Percentiles rank a stretch among this genome's conserved stretches.
These are phyloP conservation scores for Diaporthe ampelina DNA, from an alignment of 2,329 filamentous ascomycete genomes.

Conservation along the genomic window DNA sequence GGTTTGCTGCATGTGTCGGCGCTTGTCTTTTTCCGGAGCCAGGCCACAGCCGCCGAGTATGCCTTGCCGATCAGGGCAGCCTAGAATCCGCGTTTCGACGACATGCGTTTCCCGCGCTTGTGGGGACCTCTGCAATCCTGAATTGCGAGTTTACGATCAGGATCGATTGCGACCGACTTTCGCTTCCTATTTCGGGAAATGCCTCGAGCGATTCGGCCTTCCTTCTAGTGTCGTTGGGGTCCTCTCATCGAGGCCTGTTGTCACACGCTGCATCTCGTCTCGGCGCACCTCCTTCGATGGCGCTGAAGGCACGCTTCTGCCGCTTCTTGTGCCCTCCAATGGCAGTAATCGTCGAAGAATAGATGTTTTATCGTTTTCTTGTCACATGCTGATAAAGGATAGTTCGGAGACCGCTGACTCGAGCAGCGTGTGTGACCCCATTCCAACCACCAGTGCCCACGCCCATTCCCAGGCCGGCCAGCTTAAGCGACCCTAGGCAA, in stretches of 20 bases:
- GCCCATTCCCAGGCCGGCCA: slow-evolving; percentile 1
- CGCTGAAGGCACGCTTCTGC: neutral
- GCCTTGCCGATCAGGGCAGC: slow-evolving; percentile 36
- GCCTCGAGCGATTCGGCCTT: neutral
- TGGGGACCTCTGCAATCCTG: slow-evolving; percentile 23
- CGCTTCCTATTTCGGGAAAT: slow-evolving; percentile 27
- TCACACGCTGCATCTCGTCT: neutral
- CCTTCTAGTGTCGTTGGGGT: neutral
- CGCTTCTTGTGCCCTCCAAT: neutral
- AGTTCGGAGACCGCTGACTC: neutral
- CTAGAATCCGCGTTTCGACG: slow-evolving; percentile 27
- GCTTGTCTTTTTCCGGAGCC: slow-evolving; percentile 24
- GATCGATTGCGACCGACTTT: neutral
- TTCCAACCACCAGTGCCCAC: neutral
- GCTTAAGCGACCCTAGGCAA: slow-evolving; percentile 14
- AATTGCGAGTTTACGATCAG: slow-evolving; percentile 24
- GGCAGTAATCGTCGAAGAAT: neutral
- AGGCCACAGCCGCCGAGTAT: slow-evolving; percentile 33
- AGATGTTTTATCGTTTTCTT: neutral
- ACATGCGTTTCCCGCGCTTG: slow-evolving; percentile 23
- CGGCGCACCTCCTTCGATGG: neutral
- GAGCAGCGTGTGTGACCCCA: neutral
- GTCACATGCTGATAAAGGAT: slow-evolving; percentile 1
- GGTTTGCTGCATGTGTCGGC: slow-evolving; percentile 3
- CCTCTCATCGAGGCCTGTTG: neutral